Conservation (phyloP, 306 rosid genomes). For the Boehmeria nivea region DNA sequence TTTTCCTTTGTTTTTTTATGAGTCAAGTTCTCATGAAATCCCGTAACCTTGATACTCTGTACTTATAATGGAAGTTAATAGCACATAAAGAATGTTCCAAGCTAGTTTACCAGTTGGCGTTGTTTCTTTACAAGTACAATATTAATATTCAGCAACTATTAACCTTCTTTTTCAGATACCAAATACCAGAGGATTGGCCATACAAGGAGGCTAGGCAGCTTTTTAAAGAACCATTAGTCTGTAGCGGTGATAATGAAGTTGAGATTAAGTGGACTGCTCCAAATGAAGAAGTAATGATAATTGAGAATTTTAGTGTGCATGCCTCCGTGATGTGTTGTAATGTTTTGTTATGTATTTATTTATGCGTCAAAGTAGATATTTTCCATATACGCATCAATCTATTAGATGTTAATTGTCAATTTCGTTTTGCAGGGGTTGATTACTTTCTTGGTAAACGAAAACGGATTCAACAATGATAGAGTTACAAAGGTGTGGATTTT, state of each 20-base stretch:
- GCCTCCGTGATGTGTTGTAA: background rate
- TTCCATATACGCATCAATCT: background rate
- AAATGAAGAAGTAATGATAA: conserved; percentile 68
- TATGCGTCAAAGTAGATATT: background rate
- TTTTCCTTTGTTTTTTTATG: too few relatives aligned
- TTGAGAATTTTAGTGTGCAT: conserved; percentile 24
- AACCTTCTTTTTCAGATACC: conserved; percentile 58
- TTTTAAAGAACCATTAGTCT: conserved; percentile 75
- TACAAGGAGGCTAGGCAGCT: conserved; percentile 82
- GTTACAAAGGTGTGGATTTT: conserved; percentile 64
- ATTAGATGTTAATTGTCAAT: conserved; percentile 19
- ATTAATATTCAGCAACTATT: background rate
- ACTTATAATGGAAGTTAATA: background rate
- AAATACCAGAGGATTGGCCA: conserved; percentile 87
- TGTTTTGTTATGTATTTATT: background rate
- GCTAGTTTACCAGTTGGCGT: background rate
- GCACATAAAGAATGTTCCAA: background rate
- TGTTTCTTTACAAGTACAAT: conserved; percentile 16
- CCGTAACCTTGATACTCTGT: background rate
- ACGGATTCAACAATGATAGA: conserved; percentile 88
- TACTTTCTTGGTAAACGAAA: conserved; percentile 79
- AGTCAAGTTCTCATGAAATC: too few relatives aligned
- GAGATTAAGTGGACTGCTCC: conserved; percentile 91
- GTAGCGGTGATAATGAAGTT: conserved; percentile 56
- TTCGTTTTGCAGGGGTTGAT: conserved; percentile 62